A percentile compares a stretch with the other conserved stretches of the same genome.
These are phyloP conservation scores for Trametes polyzona DNA, from an alignment of 1,284 basidiomycete species.

Conservation along the genomic window DNA sequence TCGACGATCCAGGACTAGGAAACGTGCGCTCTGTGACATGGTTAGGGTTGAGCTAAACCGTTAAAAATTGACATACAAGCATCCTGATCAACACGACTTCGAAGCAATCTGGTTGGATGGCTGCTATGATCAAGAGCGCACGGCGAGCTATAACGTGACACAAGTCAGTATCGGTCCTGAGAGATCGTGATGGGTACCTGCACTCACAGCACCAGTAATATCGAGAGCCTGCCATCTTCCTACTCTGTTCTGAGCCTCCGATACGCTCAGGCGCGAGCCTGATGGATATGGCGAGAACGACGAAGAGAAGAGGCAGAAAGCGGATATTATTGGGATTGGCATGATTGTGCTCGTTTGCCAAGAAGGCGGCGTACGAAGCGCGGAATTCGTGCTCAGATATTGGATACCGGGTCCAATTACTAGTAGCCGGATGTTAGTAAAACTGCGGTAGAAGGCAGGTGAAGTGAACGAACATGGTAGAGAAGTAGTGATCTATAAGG, in stretches of 20 bases:
- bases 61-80: conserved; percentile 56
- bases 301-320: conserved; percentile 90
- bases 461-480: conserved; percentile 59
- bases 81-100: conserved; percentile 89
- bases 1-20: conserved; percentile 86
- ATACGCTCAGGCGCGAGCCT: conserved; percentile 85
- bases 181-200: conserved; percentile 1
- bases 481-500: conserved; percentile 78
- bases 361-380: conserved; percentile 78
- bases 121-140: conserved; percentile 85
- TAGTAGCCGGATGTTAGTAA: conserved; percentile 34
- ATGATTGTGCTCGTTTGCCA: conserved; percentile 68
- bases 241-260: conserved; percentile 74
- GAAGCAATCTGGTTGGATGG: conserved; percentile 87
- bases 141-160: conserved; percentile 78
- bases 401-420: conserved; percentile 95
- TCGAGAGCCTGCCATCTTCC: conserved; percentile 79
- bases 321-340: conserved; percentile 81
- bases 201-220: conserved; percentile 93
- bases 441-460: not conserved
- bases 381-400: conserved; percentile 89
- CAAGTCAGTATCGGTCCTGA: too few relatives aligned
- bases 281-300: conserved; percentile 90
- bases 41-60: conserved; percentile 18
- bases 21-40: conserved; percentile 76